Percentiles rank a stretch among this genome's conserved stretches.
These are phyloP conservation scores for Mycena venus DNA, from an alignment of 768 basidiomycete species.

Conservation along the genomic window DNA sequence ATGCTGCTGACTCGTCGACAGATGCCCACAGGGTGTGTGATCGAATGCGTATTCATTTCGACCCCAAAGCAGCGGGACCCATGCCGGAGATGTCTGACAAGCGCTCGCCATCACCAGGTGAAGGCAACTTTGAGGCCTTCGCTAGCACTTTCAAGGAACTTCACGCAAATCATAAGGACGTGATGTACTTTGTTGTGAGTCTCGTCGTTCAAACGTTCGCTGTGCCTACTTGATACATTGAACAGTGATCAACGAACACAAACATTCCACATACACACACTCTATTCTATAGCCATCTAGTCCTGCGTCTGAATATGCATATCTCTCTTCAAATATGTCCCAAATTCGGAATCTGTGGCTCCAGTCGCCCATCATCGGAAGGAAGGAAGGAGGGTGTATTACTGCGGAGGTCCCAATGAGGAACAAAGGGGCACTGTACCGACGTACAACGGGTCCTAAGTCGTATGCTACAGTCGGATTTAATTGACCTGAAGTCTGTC, in stretches of 20 bases:
- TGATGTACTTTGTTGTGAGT: constrained; percentile 4
- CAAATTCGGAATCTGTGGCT: too few relatives aligned
- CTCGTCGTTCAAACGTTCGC: not conserved
- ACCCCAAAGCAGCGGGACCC: constrained; percentile 50
- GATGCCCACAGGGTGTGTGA: constrained; percentile 84
- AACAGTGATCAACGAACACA: not conserved
- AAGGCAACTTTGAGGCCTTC: not conserved
- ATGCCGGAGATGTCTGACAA: not conserved
- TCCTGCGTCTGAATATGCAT: not conserved
- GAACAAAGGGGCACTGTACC: too few relatives aligned
- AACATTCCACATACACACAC: not conserved
- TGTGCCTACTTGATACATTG: too few relatives aligned
- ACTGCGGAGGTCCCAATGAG: too few relatives aligned
- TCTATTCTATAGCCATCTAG: not conserved
- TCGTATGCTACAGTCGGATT: too few relatives aligned
- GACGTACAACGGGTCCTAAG: too few relatives aligned
- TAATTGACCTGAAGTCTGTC: too few relatives aligned
- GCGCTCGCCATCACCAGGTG: not conserved
- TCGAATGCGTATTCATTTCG: constrained; percentile 72
- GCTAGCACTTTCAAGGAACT: not conserved
- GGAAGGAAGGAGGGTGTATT: too few relatives aligned
- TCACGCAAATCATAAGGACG: not conserved
- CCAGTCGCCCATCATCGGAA: too few relatives aligned
- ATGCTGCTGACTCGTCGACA: constrained; percentile 38
- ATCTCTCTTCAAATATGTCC: too few relatives aligned